Conservation (phyloP, 2,329 filamentous ascomycete species). For the Neofusicoccum umdonicola region DNA sequence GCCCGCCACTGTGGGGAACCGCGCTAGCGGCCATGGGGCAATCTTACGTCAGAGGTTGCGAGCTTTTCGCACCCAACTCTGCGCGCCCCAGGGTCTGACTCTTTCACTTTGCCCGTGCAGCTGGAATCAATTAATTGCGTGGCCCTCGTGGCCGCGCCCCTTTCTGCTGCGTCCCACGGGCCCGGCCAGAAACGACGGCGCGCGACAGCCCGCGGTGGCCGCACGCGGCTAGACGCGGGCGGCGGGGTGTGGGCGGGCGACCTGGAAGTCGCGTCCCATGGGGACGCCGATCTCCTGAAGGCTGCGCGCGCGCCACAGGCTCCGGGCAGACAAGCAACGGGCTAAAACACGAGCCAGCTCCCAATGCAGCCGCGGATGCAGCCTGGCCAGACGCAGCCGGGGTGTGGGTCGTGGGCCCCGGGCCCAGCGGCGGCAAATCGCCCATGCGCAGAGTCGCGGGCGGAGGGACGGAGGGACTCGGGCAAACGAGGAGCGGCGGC, state of each 20-base stretch:
- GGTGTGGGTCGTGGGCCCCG: neutral
- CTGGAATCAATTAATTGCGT: neutral
- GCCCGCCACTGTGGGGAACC: neutral
- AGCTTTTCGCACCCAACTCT: neutral
- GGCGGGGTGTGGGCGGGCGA: neutral
- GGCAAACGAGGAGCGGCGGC: conserved; percentile 6
- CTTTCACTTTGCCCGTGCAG: neutral
- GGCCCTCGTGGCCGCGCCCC: no score
- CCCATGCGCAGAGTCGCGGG: neutral
- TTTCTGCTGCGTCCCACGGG: neutral
- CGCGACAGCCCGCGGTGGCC: neutral
- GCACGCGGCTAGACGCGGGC: conserved; percentile 7
- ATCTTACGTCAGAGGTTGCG: conserved; percentile 11
- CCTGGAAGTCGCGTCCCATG: neutral
- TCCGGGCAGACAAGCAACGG: no score
- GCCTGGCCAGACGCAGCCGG: neutral
- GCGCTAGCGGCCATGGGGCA: conserved; percentile 5
- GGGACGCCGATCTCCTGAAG: neutral
- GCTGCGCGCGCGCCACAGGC: neutral
- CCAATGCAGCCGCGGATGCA: no score
- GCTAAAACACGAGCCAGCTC: no score
- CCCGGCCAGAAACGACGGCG: neutral
- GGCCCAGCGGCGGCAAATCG: neutral
- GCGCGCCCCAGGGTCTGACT: neutral
- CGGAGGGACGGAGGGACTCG: conserved; percentile 8